Evolutionary conservation across 495 filamentous ascomycete species (phyloP).

Genomic region (Thermothielavioides terrestris): DNA sequence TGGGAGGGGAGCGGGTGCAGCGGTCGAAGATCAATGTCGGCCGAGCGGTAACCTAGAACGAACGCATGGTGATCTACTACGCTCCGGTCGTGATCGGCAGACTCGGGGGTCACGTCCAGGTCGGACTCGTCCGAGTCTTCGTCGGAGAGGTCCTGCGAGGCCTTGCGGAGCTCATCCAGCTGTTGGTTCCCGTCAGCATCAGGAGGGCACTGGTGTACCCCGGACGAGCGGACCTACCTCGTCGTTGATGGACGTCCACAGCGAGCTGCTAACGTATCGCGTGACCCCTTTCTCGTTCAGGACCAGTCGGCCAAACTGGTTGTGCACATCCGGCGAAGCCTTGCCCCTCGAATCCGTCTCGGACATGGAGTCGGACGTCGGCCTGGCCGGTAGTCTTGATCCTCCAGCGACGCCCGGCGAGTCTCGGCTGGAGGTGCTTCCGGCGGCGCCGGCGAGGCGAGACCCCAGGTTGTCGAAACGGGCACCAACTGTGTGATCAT

Average conservation of each 20-base stretch:
- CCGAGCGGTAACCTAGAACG: constrained; percentile 59
- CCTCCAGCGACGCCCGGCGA: constrained; percentile 1
- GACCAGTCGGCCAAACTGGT: constrained; percentile 72
- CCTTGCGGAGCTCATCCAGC: constrained; percentile 65
- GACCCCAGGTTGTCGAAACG: constrained; percentile 17
- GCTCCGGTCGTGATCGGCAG: constrained; percentile 20
- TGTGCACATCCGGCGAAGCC: constrained; percentile 41
- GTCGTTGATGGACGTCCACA: constrained; percentile 83
- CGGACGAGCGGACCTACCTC: constrained; percentile 42
- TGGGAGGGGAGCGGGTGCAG: constrained; percentile 52
- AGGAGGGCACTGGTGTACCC: too few relatives aligned
- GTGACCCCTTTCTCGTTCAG: constrained; percentile 70
- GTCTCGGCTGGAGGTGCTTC: constrained; percentile 10
- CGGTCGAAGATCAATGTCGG: constrained; percentile 39
- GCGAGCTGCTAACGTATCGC: constrained; percentile 79
- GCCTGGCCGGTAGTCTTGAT: constrained; percentile 7
- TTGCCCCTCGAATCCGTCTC: constrained; percentile 16
- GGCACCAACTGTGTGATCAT: constrained; percentile 8
- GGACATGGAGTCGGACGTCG: constrained; percentile 5
- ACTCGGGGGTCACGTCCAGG: constrained; percentile 44
- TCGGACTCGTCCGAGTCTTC: constrained; percentile 53
- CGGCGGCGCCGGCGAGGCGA: constrained; percentile 3
- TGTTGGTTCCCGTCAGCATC: constrained; percentile 25
- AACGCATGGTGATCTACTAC: constrained; percentile 58
- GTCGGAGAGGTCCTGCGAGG: constrained; percentile 59